These are phyloP conservation scores for Rhododendron ovatum DNA, from an alignment of 148 eudicot genomes.

Conservation along the genomic window DNA sequence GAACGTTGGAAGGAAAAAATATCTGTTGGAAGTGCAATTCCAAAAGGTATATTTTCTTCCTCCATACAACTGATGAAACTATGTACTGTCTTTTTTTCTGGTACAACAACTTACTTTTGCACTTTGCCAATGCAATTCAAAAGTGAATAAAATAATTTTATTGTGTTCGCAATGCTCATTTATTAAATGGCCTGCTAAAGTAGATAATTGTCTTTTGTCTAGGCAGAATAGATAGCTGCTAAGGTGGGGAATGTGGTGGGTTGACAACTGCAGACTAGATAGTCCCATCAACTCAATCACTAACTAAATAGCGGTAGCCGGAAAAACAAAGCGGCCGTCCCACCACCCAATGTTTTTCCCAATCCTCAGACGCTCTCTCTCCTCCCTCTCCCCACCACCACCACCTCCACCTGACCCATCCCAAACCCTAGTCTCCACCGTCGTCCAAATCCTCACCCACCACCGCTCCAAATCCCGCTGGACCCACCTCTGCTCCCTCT, in stretches of 20 bases:
- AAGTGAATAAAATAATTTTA: background rate
- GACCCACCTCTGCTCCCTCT: slow-evolving; percentile 44
- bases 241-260: background rate
- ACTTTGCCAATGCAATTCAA: background rate
- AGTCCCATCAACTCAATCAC: background rate
- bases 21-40: too few relatives aligned
- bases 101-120: background rate
- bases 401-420: slow-evolving; percentile 6
- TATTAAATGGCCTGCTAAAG: background rate
- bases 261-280: too few relatives aligned
- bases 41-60: background rate
- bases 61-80: background rate
- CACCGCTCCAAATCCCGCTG: slow-evolving; percentile 73
- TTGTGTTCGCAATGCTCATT: background rate
- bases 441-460: slow-evolving; percentile 50
- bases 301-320: background rate
- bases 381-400: slow-evolving; percentile 11
- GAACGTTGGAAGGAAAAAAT: too few relatives aligned
- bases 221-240: background rate
- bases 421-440: slow-evolving; percentile 32
- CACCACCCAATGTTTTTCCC: slow-evolving; percentile 26
- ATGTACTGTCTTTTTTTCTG: background rate
- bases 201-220: background rate
- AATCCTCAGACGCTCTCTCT: slow-evolving; percentile 17
- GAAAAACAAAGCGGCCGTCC: background rate